Percentiles rank a stretch among this genome's conserved stretches.
phyloP scores from a whole-genome alignment of 2,329 filamentous ascomycete genomes.

The Akanthomyces uredinophilus region DNA sequence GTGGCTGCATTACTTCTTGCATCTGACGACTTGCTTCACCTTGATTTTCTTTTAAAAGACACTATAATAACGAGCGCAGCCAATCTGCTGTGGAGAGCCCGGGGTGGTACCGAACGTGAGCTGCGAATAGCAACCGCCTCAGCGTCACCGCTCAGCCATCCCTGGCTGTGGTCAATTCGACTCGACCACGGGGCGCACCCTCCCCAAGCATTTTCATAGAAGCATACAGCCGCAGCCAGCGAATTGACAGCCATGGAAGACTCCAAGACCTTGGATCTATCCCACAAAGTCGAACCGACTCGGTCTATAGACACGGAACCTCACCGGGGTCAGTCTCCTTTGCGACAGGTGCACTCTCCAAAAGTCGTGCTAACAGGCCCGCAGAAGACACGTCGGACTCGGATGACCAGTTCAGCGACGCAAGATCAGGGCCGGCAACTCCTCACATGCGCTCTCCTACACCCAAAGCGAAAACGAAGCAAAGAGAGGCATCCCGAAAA shows the following conservation, averaged over 20 bases:
- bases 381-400: conserved; percentile 53
- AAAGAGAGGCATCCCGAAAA: conserved; percentile 47
- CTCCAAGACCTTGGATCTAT: neutral
- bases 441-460: conserved; percentile 44
- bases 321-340: conserved; percentile 25
- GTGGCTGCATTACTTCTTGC: neutral
- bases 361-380: neutral
- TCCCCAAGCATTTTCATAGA: neutral
- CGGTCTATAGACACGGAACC: neutral
- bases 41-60: neutral
- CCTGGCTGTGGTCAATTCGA: neutral
- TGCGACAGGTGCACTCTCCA: neutral
- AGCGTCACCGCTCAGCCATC: neutral
- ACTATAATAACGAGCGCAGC: neutral
- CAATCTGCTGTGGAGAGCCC: neutral
- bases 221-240: neutral
- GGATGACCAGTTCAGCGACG: conserved; percentile 66
- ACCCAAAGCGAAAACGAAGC: conserved; percentile 55
- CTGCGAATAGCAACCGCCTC: neutral
- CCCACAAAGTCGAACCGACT: neutral
- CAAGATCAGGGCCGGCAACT: conserved; percentile 48
- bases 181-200: neutral
- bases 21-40: neutral
- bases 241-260: neutral
- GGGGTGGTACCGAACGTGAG: neutral